These are phyloP conservation scores for Arthrobotrys sinensis DNA, from an alignment of 2,329 filamentous ascomycete genomes.

Conservation along the genomic window DNA sequence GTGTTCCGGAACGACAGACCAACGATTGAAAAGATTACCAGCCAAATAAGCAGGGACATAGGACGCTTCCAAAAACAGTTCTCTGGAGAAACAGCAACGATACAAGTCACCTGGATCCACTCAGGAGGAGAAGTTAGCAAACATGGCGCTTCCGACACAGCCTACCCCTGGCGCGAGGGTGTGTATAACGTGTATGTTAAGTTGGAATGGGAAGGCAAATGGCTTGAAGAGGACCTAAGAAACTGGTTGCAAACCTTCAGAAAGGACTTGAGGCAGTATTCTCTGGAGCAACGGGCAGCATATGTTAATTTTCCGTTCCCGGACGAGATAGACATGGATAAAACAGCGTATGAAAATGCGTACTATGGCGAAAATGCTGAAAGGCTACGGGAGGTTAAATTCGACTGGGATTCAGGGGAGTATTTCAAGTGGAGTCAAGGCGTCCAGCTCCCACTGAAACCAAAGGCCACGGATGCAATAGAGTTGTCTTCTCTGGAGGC, in stretches of 20 bases:
- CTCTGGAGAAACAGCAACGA: slow-evolving; percentile 51
- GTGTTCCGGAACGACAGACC: slow-evolving; percentile 52
- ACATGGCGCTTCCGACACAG: slow-evolving; percentile 55
- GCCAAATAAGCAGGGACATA: slow-evolving; percentile 56
- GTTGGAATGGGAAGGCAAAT: slow-evolving; percentile 66
- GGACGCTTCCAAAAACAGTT: slow-evolving; percentile 61
- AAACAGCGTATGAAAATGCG: slow-evolving; percentile 64
- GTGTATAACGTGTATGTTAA: slow-evolving; percentile 65
- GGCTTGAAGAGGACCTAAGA: slow-evolving; percentile 65
- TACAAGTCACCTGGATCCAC: slow-evolving; percentile 66
- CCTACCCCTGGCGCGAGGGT: slow-evolving; percentile 65
- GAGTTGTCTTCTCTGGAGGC: no score
- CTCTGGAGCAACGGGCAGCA: slow-evolving; percentile 62
- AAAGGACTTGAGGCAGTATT: slow-evolving; percentile 60
- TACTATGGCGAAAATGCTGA: slow-evolving; percentile 66
- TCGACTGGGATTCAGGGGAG: slow-evolving; percentile 64
- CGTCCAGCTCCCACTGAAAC: slow-evolving; percentile 62
- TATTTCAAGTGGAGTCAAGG: slow-evolving; percentile 65
- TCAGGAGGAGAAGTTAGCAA: slow-evolving; percentile 61
- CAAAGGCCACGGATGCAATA: background rate
- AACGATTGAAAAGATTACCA: slow-evolving; percentile 25
- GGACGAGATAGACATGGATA: background rate
- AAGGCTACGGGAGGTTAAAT: slow-evolving; percentile 64
- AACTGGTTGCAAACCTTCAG: slow-evolving; percentile 63
- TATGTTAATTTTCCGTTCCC: slow-evolving; percentile 66